A percentile compares a stretch with the other conserved stretches of the same genome.
Conservation (phyloP, 2,329 filamentous ascomycete genomes). For the Trichocomaceae sp. region DNA sequence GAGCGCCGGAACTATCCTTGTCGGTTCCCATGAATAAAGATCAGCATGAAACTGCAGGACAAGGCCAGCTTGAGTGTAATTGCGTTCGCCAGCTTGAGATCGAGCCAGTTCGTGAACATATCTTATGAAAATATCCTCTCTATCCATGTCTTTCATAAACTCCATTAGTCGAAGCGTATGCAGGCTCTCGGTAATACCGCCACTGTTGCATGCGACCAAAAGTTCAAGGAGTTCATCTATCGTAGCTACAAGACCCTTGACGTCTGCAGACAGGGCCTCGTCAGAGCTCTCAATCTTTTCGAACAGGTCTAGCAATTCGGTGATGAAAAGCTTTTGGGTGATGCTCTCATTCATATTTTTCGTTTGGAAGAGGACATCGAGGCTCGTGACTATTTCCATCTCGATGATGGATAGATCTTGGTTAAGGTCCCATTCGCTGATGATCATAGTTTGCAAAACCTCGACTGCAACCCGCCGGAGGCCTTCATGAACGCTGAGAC, state of each 20-base stretch:
- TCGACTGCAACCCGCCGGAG: constrained; percentile 84
- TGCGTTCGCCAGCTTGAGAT: constrained; percentile 67
- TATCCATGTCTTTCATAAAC: constrained; percentile 92
- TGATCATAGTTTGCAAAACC: constrained; percentile 94
- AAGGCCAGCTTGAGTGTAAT: constrained; percentile 80
- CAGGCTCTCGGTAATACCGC: constrained; percentile 69
- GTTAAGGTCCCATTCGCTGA: constrained; percentile 95
- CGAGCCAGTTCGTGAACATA: constrained; percentile 88
- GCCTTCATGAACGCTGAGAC: constrained; percentile 89
- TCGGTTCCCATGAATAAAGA: constrained; percentile 83
- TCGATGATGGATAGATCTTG: constrained; percentile 87
- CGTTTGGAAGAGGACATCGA: constrained; percentile 84
- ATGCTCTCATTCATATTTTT: constrained; percentile 83
- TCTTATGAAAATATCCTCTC: constrained; percentile 91
- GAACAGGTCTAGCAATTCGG: constrained; percentile 76
- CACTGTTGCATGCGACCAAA: constrained; percentile 79
- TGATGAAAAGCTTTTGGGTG: constrained; percentile 85
- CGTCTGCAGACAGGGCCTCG: constrained; percentile 66
- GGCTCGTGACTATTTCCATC: constrained; percentile 90
- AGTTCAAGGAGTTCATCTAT: constrained; percentile 88
- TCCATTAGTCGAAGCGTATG: constrained; percentile 90
- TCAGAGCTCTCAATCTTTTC: constrained; percentile 61
- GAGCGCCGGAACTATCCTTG: constrained; percentile 58
- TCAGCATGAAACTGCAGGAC: constrained; percentile 87
- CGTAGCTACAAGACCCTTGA: constrained; percentile 73